phyloP scores from a whole-genome alignment of 164 flowering plant species.

The Kalanchoe fedtschenkoi region DNA sequence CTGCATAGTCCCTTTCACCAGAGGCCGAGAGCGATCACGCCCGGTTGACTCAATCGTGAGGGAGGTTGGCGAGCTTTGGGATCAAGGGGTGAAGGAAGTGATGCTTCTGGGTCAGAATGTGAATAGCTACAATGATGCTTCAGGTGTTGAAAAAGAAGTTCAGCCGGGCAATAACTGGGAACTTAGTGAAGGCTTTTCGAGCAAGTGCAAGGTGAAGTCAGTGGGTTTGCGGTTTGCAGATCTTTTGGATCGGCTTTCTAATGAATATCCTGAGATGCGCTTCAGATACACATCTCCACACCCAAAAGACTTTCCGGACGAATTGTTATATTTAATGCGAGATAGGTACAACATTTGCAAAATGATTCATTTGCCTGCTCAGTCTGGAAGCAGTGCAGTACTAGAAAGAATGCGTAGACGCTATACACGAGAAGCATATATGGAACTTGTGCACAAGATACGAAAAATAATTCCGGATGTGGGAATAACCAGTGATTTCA shows the following conservation, averaged over 20 bases:
- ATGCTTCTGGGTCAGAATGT: conserved; percentile 98
- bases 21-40: conserved; percentile 93
- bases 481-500: conserved; percentile 87
- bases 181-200: conserved; percentile 84
- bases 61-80: conserved; percentile 80
- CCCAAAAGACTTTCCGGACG: conserved; percentile 96
- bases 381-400: conserved; percentile 68
- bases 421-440: conserved; percentile 79
- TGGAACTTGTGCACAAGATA: conserved; percentile 85
- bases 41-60: conserved; percentile 88
- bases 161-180: conserved; percentile 62
- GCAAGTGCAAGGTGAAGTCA: conserved; percentile 67
- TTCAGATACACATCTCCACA: conserved; percentile 97
- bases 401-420: conserved; percentile 94
- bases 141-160: conserved; percentile 40
- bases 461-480: conserved; percentile 70
- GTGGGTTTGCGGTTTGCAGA: conserved; percentile 83
- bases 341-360: conserved; percentile 86
- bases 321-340: conserved; percentile 70
- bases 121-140: conserved; percentile 87
- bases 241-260: conserved; percentile 70
- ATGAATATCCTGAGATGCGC: conserved; percentile 86
- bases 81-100: conserved; percentile 84
- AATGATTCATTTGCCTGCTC: conserved; percentile 88
- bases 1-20: conserved; percentile 92